These are phyloP conservation scores for Flaveria bidentis DNA, from an alignment of 129 eudicot genomes.

Conservation along the genomic window DNA sequence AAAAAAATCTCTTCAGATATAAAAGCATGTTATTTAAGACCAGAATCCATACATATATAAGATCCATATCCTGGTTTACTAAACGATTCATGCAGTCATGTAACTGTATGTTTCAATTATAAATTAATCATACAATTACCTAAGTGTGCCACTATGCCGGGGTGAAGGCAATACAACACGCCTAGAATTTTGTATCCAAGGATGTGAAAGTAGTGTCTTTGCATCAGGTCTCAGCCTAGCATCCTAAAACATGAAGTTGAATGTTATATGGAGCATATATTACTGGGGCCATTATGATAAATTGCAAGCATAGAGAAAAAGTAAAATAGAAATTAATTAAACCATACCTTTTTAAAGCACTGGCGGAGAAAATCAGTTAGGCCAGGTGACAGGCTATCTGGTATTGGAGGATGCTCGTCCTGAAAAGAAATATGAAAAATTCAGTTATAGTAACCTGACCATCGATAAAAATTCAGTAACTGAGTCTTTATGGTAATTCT, in stretches of 20 bases:
- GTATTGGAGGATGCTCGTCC: constrained; percentile 98
- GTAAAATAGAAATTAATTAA: constrained; percentile 13
- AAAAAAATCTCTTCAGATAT: constrained; percentile 19
- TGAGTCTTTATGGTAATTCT: neutral
- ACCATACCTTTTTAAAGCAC: constrained; percentile 89
- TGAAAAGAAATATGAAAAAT: constrained; percentile 36
- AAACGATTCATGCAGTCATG: constrained; percentile 1
- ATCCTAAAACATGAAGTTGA: constrained; percentile 59
- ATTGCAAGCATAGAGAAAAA: constrained; percentile 18
- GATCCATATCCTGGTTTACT: neutral
- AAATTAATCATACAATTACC: constrained; percentile 42
- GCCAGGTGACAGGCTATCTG: constrained; percentile 89
- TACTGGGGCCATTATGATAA: neutral
- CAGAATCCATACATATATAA: neutral
- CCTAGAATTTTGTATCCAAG: constrained; percentile 96
- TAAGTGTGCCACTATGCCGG: constrained; percentile 74
- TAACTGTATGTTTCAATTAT: neutral
- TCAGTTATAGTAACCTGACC: constrained; percentile 19
- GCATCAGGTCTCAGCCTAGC: constrained; percentile 98
- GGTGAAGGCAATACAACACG: constrained; percentile 79
- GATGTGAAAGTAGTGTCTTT: constrained; percentile 87
- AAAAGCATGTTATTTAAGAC: constrained; percentile 5
- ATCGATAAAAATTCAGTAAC: constrained; percentile 4
- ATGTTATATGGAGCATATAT: constrained; percentile 29
- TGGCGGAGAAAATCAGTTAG: constrained; percentile 88